These are phyloP conservation scores for Gypsophila paniculata DNA, from an alignment of 179 eudicot species.

Conservation along the genomic window DNA sequence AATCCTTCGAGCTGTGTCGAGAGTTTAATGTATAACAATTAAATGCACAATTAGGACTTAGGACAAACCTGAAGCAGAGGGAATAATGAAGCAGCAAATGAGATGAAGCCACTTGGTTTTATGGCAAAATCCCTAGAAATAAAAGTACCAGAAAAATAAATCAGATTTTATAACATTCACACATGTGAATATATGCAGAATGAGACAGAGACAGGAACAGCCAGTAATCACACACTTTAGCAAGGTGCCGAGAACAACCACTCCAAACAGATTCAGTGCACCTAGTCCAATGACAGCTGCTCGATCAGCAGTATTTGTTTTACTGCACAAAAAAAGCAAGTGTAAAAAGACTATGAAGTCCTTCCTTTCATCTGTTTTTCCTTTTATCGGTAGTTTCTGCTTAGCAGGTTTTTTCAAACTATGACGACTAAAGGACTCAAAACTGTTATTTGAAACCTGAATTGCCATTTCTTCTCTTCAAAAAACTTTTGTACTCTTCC, in stretches of 20 bases:
- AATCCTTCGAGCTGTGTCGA: not conserved
- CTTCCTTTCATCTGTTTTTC: too few species aligned
- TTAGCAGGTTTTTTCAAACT: too few species aligned
- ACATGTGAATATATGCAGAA: not conserved
- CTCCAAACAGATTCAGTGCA: slow-evolving; percentile 82
- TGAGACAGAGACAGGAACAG: not conserved
- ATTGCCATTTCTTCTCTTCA: slow-evolving; percentile 76
- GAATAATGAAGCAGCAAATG: slow-evolving; percentile 65
- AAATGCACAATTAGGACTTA: slow-evolving; percentile 3
- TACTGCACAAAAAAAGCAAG: slow-evolving; percentile 48
- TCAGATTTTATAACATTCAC: slow-evolving; percentile 16
- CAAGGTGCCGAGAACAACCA: slow-evolving; percentile 69
- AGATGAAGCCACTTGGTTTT: slow-evolving; percentile 60
- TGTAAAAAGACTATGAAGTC: slow-evolving; percentile 7
- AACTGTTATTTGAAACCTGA: slow-evolving; percentile 50
- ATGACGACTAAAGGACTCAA: slow-evolving; percentile 15
- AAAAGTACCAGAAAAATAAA: slow-evolving; percentile 21
- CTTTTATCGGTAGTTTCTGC: too few species aligned
- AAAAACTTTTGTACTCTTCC: slow-evolving; percentile 62
- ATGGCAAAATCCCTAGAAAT: slow-evolving; percentile 49
- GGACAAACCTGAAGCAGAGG: slow-evolving; percentile 84
- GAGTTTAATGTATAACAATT: not conserved
- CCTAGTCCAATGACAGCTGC: slow-evolving; percentile 94
- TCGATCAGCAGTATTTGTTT: slow-evolving; percentile 62
- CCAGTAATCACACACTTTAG: slow-evolving; percentile 50